phyloP scores from a whole-genome alignment of 2,329 filamentous ascomycete genomes.

The Pseudonectria foliicola region DNA sequence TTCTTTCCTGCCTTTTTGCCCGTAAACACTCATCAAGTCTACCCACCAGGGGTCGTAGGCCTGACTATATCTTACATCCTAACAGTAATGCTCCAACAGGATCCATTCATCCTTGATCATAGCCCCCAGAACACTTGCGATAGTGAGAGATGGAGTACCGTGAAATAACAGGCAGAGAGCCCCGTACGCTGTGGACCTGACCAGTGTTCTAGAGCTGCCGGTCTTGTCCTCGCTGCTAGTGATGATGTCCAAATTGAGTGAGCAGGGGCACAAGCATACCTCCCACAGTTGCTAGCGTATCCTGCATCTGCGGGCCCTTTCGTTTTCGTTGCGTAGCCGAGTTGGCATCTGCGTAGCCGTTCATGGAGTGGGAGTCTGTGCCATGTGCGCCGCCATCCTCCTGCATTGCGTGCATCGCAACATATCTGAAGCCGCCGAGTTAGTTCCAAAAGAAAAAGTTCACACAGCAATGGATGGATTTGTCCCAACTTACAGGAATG shows the following conservation, averaged over 20 bases:
- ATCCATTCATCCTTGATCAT: no score
- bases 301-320: slow-evolving; percentile 54
- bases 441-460: slow-evolving; percentile 4
- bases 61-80: no score
- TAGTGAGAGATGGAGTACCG: no score
- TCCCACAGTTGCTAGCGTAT: slow-evolving; percentile 62
- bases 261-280: slow-evolving; percentile 75
- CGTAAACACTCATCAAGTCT: no score
- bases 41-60: no score
- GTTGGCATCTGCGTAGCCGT: slow-evolving; percentile 48
- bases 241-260: slow-evolving; percentile 71
- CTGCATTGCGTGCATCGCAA: slow-evolving; percentile 98
- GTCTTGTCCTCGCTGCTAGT: slow-evolving; percentile 31
- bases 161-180: no score
- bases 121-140: no score
- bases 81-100: no score
- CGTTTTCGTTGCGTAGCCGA: slow-evolving; percentile 41
- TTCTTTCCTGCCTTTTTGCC: no score
- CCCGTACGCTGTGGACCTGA: no score
- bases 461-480: background rate
- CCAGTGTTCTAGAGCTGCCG: no score
- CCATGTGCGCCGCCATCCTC: slow-evolving; percentile 52
- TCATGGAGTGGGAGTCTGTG: slow-evolving; percentile 43
- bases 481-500: slow-evolving; percentile 67
- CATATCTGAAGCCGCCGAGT: slow-evolving; percentile 56